A percentile compares a stretch with the other conserved stretches of the same genome.
Evolutionary conservation across 371 early-diverging fungal species (phyloP).

Genomic region (Encephalitozoon cuniculi): DNA sequence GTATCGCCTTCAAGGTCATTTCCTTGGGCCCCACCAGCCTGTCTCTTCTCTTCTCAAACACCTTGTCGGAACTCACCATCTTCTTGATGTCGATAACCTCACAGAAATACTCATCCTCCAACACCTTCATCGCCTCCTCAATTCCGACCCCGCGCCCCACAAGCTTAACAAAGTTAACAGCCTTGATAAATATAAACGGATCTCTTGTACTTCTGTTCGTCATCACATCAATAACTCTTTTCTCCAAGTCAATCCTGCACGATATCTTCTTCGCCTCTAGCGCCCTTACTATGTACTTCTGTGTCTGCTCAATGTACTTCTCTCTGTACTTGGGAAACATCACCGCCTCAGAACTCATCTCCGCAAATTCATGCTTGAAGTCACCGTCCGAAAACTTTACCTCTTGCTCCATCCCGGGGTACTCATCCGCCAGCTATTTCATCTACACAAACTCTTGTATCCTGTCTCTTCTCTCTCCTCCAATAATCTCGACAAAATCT

Average conservation of each 20-base stretch:
- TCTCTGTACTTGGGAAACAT: slow-evolving; percentile 95
- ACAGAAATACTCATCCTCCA: slow-evolving; percentile 82
- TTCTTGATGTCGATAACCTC: slow-evolving; percentile 94
- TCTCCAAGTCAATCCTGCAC: slow-evolving; percentile 81
- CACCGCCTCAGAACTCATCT: slow-evolving; percentile 88
- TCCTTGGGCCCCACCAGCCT: slow-evolving; percentile 90
- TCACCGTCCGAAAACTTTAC: slow-evolving; percentile 68
- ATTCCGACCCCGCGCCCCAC: slow-evolving; percentile 84
- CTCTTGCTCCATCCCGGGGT: neutral
- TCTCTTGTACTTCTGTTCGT: slow-evolving; percentile 92
- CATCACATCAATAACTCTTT: slow-evolving; percentile 88
- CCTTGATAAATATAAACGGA: slow-evolving; percentile 87
- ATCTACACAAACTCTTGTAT: neutral
- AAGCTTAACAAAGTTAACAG: slow-evolving; percentile 85
- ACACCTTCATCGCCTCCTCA: slow-evolving; percentile 67
- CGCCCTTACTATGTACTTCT: slow-evolving; percentile 80
- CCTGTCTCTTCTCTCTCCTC: neutral
- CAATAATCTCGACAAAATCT: neutral
- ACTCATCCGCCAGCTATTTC: neutral
- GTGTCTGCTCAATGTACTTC: slow-evolving; percentile 78
- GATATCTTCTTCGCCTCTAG: slow-evolving; percentile 77
- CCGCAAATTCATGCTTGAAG: slow-evolving; percentile 71
- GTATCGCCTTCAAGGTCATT: slow-evolving; percentile 86
- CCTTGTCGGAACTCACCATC: slow-evolving; percentile 80
- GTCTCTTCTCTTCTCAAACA: slow-evolving; percentile 90